These are phyloP conservation scores for Cladosporium phlei DNA, from an alignment of 2,329 filamentous ascomycete species.

Conservation along the genomic window DNA sequence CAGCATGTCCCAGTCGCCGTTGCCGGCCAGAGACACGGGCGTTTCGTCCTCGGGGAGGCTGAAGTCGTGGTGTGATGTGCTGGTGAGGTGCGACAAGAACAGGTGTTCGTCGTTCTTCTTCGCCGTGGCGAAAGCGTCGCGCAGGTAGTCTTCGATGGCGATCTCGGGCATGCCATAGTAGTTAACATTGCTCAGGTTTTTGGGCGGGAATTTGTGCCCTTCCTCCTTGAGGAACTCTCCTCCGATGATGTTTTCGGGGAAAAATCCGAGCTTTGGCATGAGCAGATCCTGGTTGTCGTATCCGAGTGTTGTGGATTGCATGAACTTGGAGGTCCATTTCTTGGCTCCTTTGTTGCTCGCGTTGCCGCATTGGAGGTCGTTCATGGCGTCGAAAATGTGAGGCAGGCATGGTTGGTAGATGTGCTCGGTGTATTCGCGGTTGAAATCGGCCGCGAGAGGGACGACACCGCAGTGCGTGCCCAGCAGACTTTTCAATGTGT, in stretches of 20 bases:
- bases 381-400: conserved; percentile 36
- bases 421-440: conserved; percentile 33
- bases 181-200: conserved; percentile 31
- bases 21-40: conserved; percentile 1
- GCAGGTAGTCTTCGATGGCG: conserved; percentile 38
- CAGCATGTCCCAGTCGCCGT: conserved; percentile 21
- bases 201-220: conserved; percentile 7
- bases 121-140: conserved; percentile 32
- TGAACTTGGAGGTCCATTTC: conserved; percentile 18
- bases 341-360: conserved; percentile 6
- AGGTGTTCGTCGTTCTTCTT: conserved; percentile 30
- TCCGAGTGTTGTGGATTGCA: conserved; percentile 38
- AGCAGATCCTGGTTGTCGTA: conserved; percentile 36
- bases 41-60: conserved; percentile 27
- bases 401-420: conserved; percentile 41
- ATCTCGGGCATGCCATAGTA: conserved; percentile 44
- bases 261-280: conserved; percentile 36
- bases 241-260: conserved; percentile 28
- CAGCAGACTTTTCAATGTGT: conserved; percentile 38
- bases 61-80: conserved; percentile 43
- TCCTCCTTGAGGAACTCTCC: conserved; percentile 28
- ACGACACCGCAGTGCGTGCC: conserved; percentile 38
- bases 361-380: conserved; percentile 25
- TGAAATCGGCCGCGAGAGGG: conserved; percentile 37
- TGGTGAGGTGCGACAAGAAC: conserved; percentile 36